Percentiles rank a stretch among this genome's conserved stretches.
Evolutionary conservation across 2,329 filamentous ascomycete species (phyloP).

Genomic region (Calonectria montana): DNA sequence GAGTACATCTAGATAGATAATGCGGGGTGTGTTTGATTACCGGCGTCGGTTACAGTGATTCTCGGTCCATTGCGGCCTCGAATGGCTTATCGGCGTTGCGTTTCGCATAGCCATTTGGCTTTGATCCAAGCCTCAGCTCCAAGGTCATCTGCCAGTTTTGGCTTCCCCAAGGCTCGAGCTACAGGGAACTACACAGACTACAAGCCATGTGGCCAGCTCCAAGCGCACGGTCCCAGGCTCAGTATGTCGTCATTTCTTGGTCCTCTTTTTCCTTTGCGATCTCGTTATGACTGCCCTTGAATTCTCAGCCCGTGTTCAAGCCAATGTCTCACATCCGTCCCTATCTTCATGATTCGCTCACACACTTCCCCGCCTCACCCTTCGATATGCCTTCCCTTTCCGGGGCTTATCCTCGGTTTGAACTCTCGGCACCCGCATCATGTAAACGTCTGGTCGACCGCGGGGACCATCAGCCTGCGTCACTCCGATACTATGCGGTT

Average conservation of each 20-base stretch:
- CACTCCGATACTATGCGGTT: slow-evolving; percentile 37
- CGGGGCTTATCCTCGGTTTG: slow-evolving; percentile 16
- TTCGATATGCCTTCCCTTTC: slow-evolving; percentile 5
- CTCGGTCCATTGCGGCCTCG: not conserved
- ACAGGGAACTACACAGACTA: not conserved
- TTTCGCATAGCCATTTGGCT: not conserved
- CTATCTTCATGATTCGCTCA: not conserved
- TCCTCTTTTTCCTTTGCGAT: not conserved
- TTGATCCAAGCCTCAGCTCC: slow-evolving; percentile 1
- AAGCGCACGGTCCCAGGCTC: not conserved
- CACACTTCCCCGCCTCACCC: not conserved
- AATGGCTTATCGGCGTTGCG: not conserved
- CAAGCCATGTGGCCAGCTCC: slow-evolving; percentile 24
- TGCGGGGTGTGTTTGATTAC: not conserved
- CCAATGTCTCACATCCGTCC: not conserved
- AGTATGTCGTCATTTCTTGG: slow-evolving; percentile 4
- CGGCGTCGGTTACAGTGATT: not conserved
- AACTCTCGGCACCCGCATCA: slow-evolving; percentile 30
- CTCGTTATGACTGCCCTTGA: not conserved
- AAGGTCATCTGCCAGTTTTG: slow-evolving; percentile 36
- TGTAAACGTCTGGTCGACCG: not conserved
- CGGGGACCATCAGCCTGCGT: slow-evolving; percentile 8
- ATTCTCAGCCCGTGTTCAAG: not conserved
- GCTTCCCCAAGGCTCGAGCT: slow-evolving; percentile 17
- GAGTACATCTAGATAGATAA: not conserved